Evolutionary conservation across 352 stramenopile genomes (phyloP), one percentile per base, ranked within the genome.

Genomic region (Phytophthora pini): DNA sequence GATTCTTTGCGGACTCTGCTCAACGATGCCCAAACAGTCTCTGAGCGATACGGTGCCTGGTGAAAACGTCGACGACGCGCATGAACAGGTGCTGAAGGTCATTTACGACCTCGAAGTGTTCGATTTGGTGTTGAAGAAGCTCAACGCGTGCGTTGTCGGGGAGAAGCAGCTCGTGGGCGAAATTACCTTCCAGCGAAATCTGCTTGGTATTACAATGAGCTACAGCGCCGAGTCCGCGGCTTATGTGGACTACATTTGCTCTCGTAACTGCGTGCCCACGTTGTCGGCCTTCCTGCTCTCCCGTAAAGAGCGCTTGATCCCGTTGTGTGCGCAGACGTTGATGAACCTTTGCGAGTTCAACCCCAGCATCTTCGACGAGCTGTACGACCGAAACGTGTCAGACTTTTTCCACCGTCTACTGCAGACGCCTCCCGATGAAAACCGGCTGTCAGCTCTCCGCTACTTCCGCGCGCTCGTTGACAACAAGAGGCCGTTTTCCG

Each of bases 341-440:
- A 89, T 94, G 83, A 92, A 92, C 29, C 61, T 92, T 29, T 92
- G 82, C 56, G 82, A 90, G 46, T 84, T 86, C 60, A 90, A 89
- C 36, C 76, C 83, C 4, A 72, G 73, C 31, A 84, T 92, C 31
- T 90, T 92, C 53, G 70, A 84, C 26, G 74, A 88, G 31, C 57
- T 93, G 4, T 85, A 84, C 9, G 75, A 90, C 39, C 66, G 68
- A 17, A 88, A 88, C 31, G 79, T 84, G 3, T 92, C 79, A 0
- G 85, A 92, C 12, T 92, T 92, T 43, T 92, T 94, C 53, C 83
- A 92, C 46, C 78, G 80, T 2, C 61, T 94, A 26, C 60, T 94
- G 5, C 85, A 92, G 62, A 94, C 83, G 10, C 85, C 85, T 0
- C 83, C 85, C 2, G 85, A 94, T 27, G 83, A 92, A 32, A 94